Percentiles rank a stretch among this genome's conserved stretches.
These are phyloP conservation scores for Baudoinia panamericana DNA, from an alignment of 495 filamentous ascomycete species.

Conservation along the genomic window DNA sequence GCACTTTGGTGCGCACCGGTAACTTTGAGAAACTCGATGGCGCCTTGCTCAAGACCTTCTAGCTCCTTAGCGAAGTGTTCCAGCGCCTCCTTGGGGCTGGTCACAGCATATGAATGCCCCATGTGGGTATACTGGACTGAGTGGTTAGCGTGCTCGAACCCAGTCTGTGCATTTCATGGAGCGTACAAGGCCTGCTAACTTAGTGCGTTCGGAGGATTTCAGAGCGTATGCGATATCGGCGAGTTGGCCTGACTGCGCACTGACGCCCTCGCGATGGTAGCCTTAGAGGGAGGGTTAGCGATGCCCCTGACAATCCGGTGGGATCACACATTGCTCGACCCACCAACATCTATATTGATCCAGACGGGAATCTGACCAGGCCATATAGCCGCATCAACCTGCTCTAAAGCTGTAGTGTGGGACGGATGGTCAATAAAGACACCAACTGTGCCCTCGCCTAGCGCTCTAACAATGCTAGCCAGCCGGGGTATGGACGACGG, in stretches of 20 bases:
- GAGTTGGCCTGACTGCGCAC: slow-evolving; percentile 39
- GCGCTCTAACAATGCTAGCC: slow-evolving; percentile 33
- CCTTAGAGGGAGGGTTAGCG: too few species aligned
- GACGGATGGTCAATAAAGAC: slow-evolving; percentile 62
- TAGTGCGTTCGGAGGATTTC: slow-evolving; percentile 28
- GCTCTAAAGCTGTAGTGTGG: slow-evolving; percentile 36
- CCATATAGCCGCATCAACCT: slow-evolving; percentile 29
- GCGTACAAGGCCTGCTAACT: slow-evolving; percentile 53
- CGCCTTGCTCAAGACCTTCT: slow-evolving; percentile 33
- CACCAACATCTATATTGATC: slow-evolving; percentile 70
- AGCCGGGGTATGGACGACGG: slow-evolving; percentile 49
- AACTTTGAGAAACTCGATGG: slow-evolving; percentile 29
- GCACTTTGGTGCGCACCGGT: slow-evolving; percentile 26
- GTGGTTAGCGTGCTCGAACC: slow-evolving; percentile 34
- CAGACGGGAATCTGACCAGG: slow-evolving; percentile 34
- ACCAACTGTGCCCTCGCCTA: slow-evolving; percentile 42
- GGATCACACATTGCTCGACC: too few species aligned
- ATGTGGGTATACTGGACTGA: slow-evolving; percentile 69
- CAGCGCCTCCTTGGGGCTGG: slow-evolving; percentile 42
- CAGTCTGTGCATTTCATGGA: too few species aligned
- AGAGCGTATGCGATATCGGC: slow-evolving; percentile 37
- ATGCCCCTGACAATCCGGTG: too few species aligned
- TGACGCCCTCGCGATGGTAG: slow-evolving; percentile 60
- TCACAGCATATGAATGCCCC: slow-evolving; percentile 54
- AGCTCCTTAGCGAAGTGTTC: slow-evolving; percentile 49